Conservation (phyloP, 345 rosid genomes). For the Salix koriyanagi region DNA sequence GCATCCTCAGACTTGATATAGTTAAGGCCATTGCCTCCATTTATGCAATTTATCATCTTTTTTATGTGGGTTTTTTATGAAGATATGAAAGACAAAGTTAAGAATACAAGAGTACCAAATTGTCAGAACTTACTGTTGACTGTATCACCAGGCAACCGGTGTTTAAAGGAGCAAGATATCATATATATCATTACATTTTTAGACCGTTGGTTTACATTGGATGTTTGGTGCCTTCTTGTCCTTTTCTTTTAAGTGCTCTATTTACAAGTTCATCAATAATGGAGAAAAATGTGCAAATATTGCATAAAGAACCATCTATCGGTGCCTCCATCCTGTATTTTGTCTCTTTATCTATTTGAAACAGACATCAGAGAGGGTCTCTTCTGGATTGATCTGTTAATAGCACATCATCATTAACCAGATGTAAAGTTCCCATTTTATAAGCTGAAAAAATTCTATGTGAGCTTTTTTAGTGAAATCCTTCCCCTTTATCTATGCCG, state of each 20-base stretch:
- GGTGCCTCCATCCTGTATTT: not conserved
- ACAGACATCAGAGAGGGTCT: not conserved
- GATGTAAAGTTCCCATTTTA: not conserved
- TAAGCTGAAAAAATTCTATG: slow-evolving; percentile 1
- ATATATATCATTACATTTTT: not conserved
- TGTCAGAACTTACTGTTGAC: not conserved
- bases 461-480: not conserved
- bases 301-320: not conserved
- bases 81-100: not conserved
- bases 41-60: not conserved
- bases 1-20: not conserved
- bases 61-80: not conserved
- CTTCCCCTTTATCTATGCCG: not conserved
- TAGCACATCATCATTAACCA: not conserved
- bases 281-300: not conserved
- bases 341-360: not conserved
- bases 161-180: not conserved
- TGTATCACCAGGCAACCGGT: not conserved
- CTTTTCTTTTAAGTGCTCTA: not conserved
- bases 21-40: not conserved
- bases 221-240: not conserved
- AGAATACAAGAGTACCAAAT: not conserved
- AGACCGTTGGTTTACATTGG: not conserved
- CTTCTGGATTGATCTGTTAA: not conserved
- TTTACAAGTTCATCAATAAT: not conserved